These are phyloP conservation scores for Yamadazyma endophytica DNA, from an alignment of 805 yeast genomes.

Conservation along the genomic window DNA sequence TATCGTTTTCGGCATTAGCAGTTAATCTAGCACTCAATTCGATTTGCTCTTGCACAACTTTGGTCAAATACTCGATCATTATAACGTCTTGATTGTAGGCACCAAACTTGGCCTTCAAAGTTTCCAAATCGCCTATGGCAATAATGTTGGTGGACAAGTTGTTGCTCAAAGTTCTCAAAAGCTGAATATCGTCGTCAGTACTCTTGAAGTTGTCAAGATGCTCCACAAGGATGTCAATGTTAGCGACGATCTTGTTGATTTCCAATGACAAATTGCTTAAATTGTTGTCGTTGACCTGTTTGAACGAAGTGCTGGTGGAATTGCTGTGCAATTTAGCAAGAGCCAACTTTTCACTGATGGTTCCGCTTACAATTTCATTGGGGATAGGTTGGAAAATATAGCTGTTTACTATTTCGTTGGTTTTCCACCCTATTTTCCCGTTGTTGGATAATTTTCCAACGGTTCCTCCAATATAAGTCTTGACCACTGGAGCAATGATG, in stretches of 20 bases:
- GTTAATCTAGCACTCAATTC: conserved; percentile 75
- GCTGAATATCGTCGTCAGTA: conserved; percentile 44
- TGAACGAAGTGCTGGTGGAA: conserved; percentile 23
- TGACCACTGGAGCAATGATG: conserved; percentile 50
- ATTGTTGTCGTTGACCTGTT: conserved; percentile 23
- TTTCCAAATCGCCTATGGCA: conserved; percentile 46
- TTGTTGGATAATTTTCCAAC: conserved; percentile 44
- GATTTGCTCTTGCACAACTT: conserved; percentile 79
- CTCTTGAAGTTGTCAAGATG: conserved; percentile 42
- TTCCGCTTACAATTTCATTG: conserved; percentile 54
- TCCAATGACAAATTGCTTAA: conserved; percentile 44
- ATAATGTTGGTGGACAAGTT: conserved; percentile 50
- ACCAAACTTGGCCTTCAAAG: conserved; percentile 58
- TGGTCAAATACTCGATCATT: conserved; percentile 77
- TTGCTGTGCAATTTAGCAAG: conserved; percentile 35
- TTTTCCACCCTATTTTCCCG: conserved; percentile 36
- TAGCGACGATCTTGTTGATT: conserved; percentile 40
- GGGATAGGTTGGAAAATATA: conserved; percentile 77
- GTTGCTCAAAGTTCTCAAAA: conserved; percentile 65
- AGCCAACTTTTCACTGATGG: conserved; percentile 53
- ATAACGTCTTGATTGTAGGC: conserved; percentile 75
- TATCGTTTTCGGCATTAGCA: conserved; percentile 31
- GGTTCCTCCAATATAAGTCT: conserved; percentile 74
- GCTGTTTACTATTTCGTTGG: conserved; percentile 26
- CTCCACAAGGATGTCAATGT: conserved; percentile 46